Conservation (phyloP, 164 flowering plant genomes). For the Saururus chinensis region DNA sequence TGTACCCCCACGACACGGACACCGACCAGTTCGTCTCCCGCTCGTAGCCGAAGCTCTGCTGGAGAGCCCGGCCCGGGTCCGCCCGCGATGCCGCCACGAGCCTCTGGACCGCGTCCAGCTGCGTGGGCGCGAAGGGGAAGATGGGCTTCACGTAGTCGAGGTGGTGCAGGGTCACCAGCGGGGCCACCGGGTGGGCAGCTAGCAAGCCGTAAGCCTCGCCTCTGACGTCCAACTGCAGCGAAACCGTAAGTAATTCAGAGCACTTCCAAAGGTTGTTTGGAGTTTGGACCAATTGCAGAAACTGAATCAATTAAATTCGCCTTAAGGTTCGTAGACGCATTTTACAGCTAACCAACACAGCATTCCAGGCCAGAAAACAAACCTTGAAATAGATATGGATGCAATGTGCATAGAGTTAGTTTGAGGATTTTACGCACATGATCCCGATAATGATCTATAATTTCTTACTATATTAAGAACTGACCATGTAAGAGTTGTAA, state of each 20-base stretch:
- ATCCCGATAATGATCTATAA: no score
- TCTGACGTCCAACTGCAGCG: conserved; percentile 37
- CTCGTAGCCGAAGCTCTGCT: conserved; percentile 68
- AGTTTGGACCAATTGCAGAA: not conserved
- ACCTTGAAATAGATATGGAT: no score
- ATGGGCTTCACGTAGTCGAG: conserved; percentile 58
- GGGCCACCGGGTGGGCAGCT: conserved; percentile 82
- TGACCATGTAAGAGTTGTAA: no score
- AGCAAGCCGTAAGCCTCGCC: conserved; percentile 48
- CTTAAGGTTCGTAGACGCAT: no score
- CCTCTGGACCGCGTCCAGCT: conserved; percentile 27
- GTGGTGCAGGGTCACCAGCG: conserved; percentile 79
- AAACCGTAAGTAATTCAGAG: not conserved
- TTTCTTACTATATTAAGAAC: no score
- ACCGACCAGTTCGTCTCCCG: conserved; percentile 41
- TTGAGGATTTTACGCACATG: no score
- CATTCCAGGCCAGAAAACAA: no score
- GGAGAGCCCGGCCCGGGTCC: conserved; percentile 58
- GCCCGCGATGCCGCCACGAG: conserved; percentile 27
- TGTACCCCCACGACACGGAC: conserved; percentile 82
- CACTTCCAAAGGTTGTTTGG: no score
- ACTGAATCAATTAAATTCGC: no score
- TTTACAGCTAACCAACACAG: no score
- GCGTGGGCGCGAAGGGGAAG: conserved; percentile 30
- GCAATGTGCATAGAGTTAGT: no score